Percentiles rank a stretch among this genome's conserved stretches.
phyloP scores from a whole-genome alignment of 73 alveolate species.

The Paramecium tetraurelia region DNA sequence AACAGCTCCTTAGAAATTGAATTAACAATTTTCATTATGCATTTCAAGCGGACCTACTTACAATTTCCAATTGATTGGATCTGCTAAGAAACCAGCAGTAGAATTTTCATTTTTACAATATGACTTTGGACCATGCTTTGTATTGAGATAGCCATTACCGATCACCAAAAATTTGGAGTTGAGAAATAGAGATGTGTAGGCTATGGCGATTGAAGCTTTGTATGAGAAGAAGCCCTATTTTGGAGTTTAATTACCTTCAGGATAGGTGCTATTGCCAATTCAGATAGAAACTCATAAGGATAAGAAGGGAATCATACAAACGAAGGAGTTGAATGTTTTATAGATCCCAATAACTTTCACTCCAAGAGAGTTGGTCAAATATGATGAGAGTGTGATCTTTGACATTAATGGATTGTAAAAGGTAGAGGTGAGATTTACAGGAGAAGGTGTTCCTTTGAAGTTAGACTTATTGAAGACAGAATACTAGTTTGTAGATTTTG shows the following conservation, averaged over 20 bases:
- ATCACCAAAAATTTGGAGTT: constrained; percentile 84
- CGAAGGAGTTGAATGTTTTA: constrained; percentile 64
- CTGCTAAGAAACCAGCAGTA: constrained; percentile 97
- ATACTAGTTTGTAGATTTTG: constrained; percentile 92
- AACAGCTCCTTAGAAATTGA: constrained; percentile 81
- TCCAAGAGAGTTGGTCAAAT: constrained; percentile 94
- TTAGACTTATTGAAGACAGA: constrained; percentile 96
- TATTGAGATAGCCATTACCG: constrained; percentile 94
- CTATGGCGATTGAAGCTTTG: constrained; percentile 93
- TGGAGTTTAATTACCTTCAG: constrained; percentile 94
- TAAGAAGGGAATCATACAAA: constrained; percentile 75
- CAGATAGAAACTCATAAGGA: constrained; percentile 77
- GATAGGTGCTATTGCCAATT: constrained; percentile 96
- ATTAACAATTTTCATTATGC: constrained; percentile 84
- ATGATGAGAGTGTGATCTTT: constrained; percentile 90
- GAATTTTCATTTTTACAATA: constrained; percentile 81
- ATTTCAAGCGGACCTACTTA: constrained; percentile 96
- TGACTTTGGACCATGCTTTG: constrained; percentile 99
- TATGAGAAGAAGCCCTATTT: constrained; percentile 93
- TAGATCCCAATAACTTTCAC: constrained; percentile 95
- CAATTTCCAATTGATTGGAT: constrained; percentile 87
- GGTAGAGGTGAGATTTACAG: constrained; percentile 95
- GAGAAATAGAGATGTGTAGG: constrained; percentile 92
- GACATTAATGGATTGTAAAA: constrained; percentile 93
- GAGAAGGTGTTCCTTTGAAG: constrained; percentile 98